Base-by-base conservation (phyloP, 2,329 filamentous ascomycete species). In the Colletotrichum eremochloae region DNA sequence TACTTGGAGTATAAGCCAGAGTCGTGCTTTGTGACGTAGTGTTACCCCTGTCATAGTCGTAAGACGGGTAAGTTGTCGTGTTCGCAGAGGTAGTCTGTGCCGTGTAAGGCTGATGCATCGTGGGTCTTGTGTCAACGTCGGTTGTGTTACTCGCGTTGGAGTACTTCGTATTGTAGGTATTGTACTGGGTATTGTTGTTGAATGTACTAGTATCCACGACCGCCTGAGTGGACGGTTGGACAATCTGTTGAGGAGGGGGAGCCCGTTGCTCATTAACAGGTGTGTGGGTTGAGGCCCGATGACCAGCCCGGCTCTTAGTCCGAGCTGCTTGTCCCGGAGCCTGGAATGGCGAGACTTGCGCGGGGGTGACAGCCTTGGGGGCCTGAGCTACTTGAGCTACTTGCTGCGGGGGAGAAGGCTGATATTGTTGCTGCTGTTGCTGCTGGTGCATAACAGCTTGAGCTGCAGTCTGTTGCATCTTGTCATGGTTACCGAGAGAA, bases 141-240 rank as follows among this genome's bases (percentile, higher is more conserved):
- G 58, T n/a, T 18, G 68, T 63, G 55, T 57, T 55, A n/a, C 58
- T 53, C n/a, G 63, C 42, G 42, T 64, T 73, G 2, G 69, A 61
- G 29, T 75, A 67, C 9, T 75, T 73, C 3, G 74, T 42, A 38
- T 73, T 76, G 38, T 80, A 79, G 11, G 65, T 72, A 65, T 77
- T 76, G 56, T 79, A 79, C 8, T 78, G 75, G 36, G 70, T 63
- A 20, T 76, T 56, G 7, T 76, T 56, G 7, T 60, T 63, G 44
- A 65, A 71, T 5, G 44, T 52, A 48, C 65, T 58, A 31, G 33
- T 72, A 52, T 44, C 75, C 36, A 63, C 56, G 53, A 68, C 76
- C n/a, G 74, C 77, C n/a, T 78, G 80, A n/a, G 78, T 74, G 66
- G 81, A 79, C 12, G 82, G 79, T 58, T 85, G 74, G 73, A 82